A percentile compares a stretch with the other conserved stretches of the same genome.
phyloP scores from a whole-genome alignment of 208 protist genomes.

The Crithidia acanthocephali region DNA sequence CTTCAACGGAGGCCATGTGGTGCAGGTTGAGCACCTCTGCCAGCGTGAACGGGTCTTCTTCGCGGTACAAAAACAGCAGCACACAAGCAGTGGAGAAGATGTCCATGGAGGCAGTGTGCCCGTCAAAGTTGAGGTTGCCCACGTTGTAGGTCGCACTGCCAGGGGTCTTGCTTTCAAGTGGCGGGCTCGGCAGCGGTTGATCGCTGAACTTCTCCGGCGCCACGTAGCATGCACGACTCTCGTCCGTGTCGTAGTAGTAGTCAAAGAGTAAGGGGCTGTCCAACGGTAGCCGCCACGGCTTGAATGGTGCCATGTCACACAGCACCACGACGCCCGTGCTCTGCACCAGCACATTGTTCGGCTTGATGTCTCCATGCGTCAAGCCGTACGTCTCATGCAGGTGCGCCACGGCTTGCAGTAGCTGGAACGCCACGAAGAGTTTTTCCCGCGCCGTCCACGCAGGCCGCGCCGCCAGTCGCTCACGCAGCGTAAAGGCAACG shows the following conservation, averaged over 20 bases:
- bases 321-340: conserved; percentile 78
- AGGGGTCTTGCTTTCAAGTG: conserved; percentile 27
- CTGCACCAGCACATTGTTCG: conserved; percentile 84
- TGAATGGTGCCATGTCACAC: conserved; percentile 88
- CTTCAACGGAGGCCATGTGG: conserved; percentile 20
- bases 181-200: conserved; percentile 26
- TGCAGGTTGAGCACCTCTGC: conserved; percentile 68
- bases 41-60: conserved; percentile 70
- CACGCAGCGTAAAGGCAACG: conserved; percentile 72
- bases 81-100: conserved; percentile 84
- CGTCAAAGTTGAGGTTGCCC: conserved; percentile 63
- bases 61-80: conserved; percentile 69
- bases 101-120: conserved; percentile 81
- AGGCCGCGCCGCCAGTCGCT: conserved; percentile 75
- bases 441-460: conserved; percentile 45
- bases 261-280: conserved; percentile 82
- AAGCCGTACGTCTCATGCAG: conserved; percentile 81
- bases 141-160: conserved; percentile 32
- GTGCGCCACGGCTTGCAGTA: conserved; percentile 69
- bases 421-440: conserved; percentile 74
- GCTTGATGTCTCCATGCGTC: conserved; percentile 90
- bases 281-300: conserved; percentile 63
- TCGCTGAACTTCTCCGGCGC: conserved; percentile 89
- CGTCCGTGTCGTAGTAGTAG: conserved; percentile 91
- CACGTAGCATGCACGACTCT: conserved; percentile 78